Base-by-base conservation (phyloP, 495 filamentous ascomycete species). In the Penicillium lagena region DNA sequence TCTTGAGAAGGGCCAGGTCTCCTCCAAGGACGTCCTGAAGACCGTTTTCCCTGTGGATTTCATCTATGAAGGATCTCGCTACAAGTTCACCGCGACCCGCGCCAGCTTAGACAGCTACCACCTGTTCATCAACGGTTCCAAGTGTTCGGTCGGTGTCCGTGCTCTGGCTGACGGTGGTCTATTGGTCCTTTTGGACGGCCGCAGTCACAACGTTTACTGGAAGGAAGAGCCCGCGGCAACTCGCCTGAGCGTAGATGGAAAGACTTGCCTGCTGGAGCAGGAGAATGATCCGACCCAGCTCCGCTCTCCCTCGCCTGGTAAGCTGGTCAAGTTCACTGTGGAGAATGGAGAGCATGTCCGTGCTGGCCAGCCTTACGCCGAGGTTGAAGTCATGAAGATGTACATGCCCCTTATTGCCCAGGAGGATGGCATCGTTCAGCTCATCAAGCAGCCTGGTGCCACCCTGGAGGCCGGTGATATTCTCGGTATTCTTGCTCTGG, bases 351-450 rank as follows among this genome's bases (percentile, higher is more conserved):
- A 94, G 55, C 93, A 97, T 62, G 82, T 99, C 57, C 85, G 80
- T 61, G 89, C 91, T 50, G 90, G 90, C 42, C 89, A 99, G 65
- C 75, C 91, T 7, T 99, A 87, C 59, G 93, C 93, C 42, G 93
- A 99, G 60, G 93, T 99, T 42, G 93, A 99, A 65, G 94, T 99
- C 64, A 99, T 99, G 93, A 99, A 99, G 77, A 99, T 99, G 93
- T 97, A 95, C 74, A 99, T 99, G 93, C 93, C 93, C 55, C 77
- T 99, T 42, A 76, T 99, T 43, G 85, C 93, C n/a, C 85, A 91
- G 65, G 93, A 99, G 64, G 94, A 95, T 52, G 93, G 93, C 68
- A 83, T 91, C 43, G 94, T 99, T 37, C 90, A 96, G 70, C 77
- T 97, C 56, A 95, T 99, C 75, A 99, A 99, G 80, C 93, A 97